Evolutionary conservation across 345 rosid species (phyloP), one percentile per base, ranked within the genome.

Genomic region (Salix suchowensis): DNA sequence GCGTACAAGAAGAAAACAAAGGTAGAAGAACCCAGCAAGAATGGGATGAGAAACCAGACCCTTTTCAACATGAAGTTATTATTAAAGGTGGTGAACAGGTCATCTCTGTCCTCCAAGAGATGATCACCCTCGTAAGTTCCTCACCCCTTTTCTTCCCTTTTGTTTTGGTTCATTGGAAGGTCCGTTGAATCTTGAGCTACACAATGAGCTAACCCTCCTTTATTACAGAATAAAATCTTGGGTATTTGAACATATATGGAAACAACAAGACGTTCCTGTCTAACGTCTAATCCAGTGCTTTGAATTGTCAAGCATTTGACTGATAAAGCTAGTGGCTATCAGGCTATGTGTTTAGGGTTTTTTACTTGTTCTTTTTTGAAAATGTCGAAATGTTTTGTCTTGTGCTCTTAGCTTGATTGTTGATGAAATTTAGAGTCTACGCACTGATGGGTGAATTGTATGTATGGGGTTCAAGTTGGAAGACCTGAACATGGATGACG

Each of bases 61-160:
- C 80, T 50, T 60, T 92, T 66, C 89, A 88, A 75, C 86, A 88
- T 62, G 96, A 95, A 74, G 91, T 90, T 74, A 42, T 93, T n/a
- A 92, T 91, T 68, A 90, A 89, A 86, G 98, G 98, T 55, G 98
- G 98, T 44, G 97, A 91, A 74, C 98, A 95, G 84, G 98, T 95
- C 72, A 88, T 91, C 50, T 95, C 97, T 58, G 97, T 93, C 74
- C 91, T 90, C 36, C 84, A 91, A 82, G 97, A 94, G 81, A 94
- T 94, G 89, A 94, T 94, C 55, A 83, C 89, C 65, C 88, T 94
- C 28, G 97, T 94, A 82, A 67, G 85, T 74, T 30, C 55, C 60
- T 61, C 52, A 4, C 2, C 12, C 4, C 10, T 74, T 4, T 61
- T 21, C 23, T 15, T 68, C 62, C 30, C 21, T 55, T 4, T 37